A percentile compares a stretch with the other conserved stretches of the same genome.
These are phyloP conservation scores for Colletotrichum sp. DNA, from an alignment of 2,329 filamentous ascomycete genomes.

Conservation along the genomic window DNA sequence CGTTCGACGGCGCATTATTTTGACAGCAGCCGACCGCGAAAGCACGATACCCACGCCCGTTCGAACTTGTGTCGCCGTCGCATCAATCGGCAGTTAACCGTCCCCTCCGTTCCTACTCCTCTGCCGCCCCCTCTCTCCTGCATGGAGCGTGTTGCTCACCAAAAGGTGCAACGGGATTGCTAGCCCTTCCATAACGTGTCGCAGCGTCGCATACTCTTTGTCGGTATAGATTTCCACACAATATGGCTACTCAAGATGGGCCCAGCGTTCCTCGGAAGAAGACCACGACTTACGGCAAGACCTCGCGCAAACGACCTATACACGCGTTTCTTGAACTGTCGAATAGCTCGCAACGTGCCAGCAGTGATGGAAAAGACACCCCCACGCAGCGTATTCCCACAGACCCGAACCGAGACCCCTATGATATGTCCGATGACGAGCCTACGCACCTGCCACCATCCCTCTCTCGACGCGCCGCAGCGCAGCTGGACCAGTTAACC, in stretches of 20 bases:
- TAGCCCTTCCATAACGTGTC: background rate
- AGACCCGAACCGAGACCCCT: background rate
- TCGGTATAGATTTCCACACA: background rate
- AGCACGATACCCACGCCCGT: background rate
- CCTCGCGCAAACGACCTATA: slow-evolving; percentile 18
- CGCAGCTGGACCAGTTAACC: background rate
- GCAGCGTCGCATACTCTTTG: background rate
- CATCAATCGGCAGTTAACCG: background rate
- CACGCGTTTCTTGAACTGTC: slow-evolving; percentile 17
- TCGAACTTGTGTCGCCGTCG: background rate
- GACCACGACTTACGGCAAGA: slow-evolving; percentile 22
- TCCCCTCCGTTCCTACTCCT: background rate
- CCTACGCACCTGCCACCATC: background rate
- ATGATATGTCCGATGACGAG: slow-evolving; percentile 8
- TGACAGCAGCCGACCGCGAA: background rate
- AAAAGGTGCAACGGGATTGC: background rate
- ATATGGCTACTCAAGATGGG: slow-evolving; percentile 19
- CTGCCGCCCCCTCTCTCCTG: background rate
- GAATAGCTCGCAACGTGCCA: background rate
- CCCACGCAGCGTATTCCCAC: background rate
- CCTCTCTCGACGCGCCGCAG: background rate
- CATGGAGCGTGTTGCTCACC: background rate
- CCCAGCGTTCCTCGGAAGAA: slow-evolving; percentile 13
- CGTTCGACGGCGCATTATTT: background rate
- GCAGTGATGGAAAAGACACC: background rate